Evolutionary conservation across 805 yeast genomes (phyloP).

Genomic region (Nakazawaea ernobii): DNA sequence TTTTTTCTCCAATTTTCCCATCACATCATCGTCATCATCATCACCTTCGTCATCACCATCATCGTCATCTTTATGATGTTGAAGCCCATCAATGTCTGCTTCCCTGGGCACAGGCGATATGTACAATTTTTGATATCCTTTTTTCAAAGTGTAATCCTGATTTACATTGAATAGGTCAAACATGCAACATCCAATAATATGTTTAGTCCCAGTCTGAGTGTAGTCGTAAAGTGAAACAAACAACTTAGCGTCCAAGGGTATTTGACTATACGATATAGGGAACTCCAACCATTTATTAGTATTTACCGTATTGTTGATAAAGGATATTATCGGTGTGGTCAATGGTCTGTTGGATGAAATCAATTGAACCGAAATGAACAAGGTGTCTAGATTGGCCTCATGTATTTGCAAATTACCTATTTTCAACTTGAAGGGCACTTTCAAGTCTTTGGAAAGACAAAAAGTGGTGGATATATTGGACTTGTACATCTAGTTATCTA

Average conservation of each 20-base stretch:
- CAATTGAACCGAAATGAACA: slow-evolving; percentile 16
- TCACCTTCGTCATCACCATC: slow-evolving; percentile 21
- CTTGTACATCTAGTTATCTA: not conserved
- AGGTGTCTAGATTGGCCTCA: slow-evolving; percentile 11
- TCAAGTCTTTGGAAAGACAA: slow-evolving; percentile 51
- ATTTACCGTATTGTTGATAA: slow-evolving; percentile 18
- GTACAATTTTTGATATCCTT: slow-evolving; percentile 61
- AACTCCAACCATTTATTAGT: slow-evolving; percentile 67
- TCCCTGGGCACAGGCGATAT: slow-evolving; percentile 27
- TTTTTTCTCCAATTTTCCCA: slow-evolving; percentile 45
- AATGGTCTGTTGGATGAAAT: slow-evolving; percentile 38
- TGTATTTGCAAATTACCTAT: slow-evolving; percentile 20
- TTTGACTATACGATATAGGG: slow-evolving; percentile 66
- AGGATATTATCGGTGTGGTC: slow-evolving; percentile 38
- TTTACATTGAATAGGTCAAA: slow-evolving; percentile 51
- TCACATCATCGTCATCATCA: slow-evolving; percentile 23
- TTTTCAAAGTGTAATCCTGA: slow-evolving; percentile 47
- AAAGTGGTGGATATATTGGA: slow-evolving; percentile 33
- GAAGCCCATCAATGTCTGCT: too few relatives aligned
- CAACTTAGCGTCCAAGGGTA: slow-evolving; percentile 58
- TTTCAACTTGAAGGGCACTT: slow-evolving; percentile 41
- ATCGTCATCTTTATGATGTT: too few relatives aligned
- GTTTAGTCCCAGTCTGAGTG: slow-evolving; percentile 41
- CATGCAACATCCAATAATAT: slow-evolving; percentile 56
- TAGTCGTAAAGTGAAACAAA: slow-evolving; percentile 66